A percentile compares a stretch with the other conserved stretches of the same genome.
These are phyloP conservation scores for Citrus medica DNA, from an alignment of 345 rosid genomes.

Conservation along the genomic window DNA sequence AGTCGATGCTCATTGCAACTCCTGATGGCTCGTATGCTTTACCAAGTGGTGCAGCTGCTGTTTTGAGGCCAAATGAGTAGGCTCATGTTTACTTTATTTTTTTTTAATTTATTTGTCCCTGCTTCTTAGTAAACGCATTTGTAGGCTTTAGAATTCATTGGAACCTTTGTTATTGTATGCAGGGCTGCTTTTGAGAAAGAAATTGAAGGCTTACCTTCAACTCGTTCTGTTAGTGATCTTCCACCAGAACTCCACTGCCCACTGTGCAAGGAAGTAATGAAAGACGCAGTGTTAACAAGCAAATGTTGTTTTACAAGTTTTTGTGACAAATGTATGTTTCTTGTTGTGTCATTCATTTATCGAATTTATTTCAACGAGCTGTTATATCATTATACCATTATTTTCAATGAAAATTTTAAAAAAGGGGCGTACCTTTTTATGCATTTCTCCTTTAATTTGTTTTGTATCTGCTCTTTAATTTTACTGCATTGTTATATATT, in stretches of 20 bases:
- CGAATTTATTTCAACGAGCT: background rate
- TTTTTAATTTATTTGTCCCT: background rate
- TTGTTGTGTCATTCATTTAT: background rate
- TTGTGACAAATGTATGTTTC: constrained; percentile 72
- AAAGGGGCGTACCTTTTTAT: background rate
- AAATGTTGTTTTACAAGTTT: constrained; percentile 87
- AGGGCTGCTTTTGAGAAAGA: constrained; percentile 99
- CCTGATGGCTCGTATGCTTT: constrained; percentile 97
- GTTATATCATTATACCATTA: background rate
- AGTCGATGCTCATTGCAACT: constrained; percentile 93
- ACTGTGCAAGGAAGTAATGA: constrained; percentile 91
- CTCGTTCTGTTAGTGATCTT: constrained; percentile 88
- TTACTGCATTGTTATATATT: background rate
- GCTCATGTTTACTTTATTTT: constrained; percentile 10
- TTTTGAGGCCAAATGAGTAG: constrained; percentile 95
- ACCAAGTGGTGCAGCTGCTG: constrained; percentile 97
- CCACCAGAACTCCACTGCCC: constrained; percentile 98
- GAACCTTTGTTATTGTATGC: constrained; percentile 1
- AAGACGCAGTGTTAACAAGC: constrained; percentile 93
- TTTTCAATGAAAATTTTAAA: background rate
- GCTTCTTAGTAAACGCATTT: background rate
- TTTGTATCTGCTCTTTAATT: background rate
- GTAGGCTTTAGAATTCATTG: background rate
- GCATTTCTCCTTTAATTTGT: background rate
- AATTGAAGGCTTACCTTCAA: constrained; percentile 90